Evolutionary conservation across 1,139 yeast genomes (phyloP), one percentile per base, ranked within the genome.

Genomic region (Meyerozyma elateridarum): DNA sequence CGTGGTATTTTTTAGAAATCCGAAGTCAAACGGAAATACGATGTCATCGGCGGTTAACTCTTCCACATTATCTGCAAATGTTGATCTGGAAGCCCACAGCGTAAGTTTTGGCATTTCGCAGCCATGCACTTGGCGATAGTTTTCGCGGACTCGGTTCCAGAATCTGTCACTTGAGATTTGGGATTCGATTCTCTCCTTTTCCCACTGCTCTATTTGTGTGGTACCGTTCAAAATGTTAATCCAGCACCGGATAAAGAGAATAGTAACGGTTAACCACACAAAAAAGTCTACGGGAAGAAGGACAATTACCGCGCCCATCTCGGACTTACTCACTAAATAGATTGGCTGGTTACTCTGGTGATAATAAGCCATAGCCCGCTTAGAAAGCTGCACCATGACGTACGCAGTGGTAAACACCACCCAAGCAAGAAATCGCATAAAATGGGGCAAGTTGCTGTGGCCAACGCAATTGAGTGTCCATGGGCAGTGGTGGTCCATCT

Each of bases 121-220:
- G 3, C 68, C 65, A 43, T 76, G 70, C 3, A 76, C 39, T 15
- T 42, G 36, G 15, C 41, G 30, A 46, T 73, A 76, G 45, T 78
- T 79, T n/a, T 43, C 43, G 21, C 71, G 46, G 6, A 79, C 64
- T 35, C 61, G 70, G 6, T 48, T 40, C 79, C 84, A 76, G 36
- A 78, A 58, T 25, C 73, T 50, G 28, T 70, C 76, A 1, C 71
- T 66, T 31, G 59, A 66, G 37, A 80, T 70, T 43, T 81, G 85
- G 6, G 78, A 66, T 36, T 78, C 87, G 2, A 87, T 62, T 39
- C 97, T 69, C 43, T 91, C 97, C 59, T 70, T 60, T 48, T 91
- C 97, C 98, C 98, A 91, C 3, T 73, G 65, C 55, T 91, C 98
- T 36, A 91, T 89, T 53, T 87, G 95, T 2, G 97, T 79, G 72